These are phyloP conservation scores for Cinnamomum micranthum DNA, from an alignment of 164 flowering plant species.

Conservation along the genomic window DNA sequence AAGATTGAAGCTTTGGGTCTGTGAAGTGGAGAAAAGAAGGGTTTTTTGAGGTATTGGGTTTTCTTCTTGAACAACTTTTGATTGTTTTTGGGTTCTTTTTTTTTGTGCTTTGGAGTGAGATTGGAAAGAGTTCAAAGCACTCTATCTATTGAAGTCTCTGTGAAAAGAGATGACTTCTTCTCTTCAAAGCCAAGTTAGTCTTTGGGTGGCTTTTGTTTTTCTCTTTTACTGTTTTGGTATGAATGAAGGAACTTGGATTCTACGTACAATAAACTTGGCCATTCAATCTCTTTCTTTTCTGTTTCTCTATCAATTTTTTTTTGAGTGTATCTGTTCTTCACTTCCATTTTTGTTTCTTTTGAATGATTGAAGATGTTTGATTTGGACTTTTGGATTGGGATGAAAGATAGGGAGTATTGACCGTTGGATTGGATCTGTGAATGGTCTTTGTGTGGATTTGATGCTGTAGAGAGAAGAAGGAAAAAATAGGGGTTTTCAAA, in stretches of 20 bases:
- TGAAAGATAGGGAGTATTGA: not conserved
- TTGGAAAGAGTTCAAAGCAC: not conserved
- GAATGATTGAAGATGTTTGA: not conserved
- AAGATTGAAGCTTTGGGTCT: not conserved
- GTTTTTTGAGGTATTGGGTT: too few relatives aligned
- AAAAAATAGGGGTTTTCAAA: not conserved
- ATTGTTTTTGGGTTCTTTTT: too few relatives aligned
- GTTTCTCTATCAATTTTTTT: not conserved
- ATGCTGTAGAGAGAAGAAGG: not conserved
- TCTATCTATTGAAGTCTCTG: too few relatives aligned
- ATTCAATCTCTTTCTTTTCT: not conserved
- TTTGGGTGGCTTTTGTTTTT: not conserved
- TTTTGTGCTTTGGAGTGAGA: not conserved
- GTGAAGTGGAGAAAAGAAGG: not conserved
- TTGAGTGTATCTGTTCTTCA: too few relatives aligned
- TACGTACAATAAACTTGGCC: not conserved
- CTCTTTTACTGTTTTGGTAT: too few relatives aligned
- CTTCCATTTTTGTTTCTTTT: not conserved
- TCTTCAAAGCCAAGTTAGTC: constrained; percentile 69
- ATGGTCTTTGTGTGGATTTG: not conserved
- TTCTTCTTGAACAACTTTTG: too few relatives aligned
- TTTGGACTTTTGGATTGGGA: not conserved
- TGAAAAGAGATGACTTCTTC: constrained; percentile 38
- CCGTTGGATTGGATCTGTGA: not conserved
- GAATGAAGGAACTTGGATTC: not conserved